Evolutionary conservation across 2,329 filamentous ascomycete genomes (phyloP), one percentile per base, ranked within the genome.

Genomic region (Paraconiothyrium brasiliense): DNA sequence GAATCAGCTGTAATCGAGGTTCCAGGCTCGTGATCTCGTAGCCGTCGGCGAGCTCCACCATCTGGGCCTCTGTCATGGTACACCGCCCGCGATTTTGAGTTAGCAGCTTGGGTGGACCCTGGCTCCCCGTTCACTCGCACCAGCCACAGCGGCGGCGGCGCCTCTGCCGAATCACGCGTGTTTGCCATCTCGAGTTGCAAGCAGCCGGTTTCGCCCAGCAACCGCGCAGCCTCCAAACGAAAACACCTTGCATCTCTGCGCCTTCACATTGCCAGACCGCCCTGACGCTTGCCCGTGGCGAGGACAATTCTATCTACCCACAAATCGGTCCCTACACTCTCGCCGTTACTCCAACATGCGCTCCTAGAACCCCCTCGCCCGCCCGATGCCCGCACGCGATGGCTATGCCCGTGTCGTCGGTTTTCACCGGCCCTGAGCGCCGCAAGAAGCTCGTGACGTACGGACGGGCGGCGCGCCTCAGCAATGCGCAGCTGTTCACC

Each of bases 381-480:
- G 41, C 59, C 64, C 63, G 51, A 63, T 59, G 43, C n/a, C 56
- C 57, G 22, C 65, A 55, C 49, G 43, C 51, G 39, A 75, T 74
- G 70, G 67, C 69, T 14, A 65, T 70, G 24, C 65, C 61, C 55
- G 73, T 73, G 71, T 65, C 74, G 34, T 69, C 73, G 27, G 64
- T 67, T 9, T 75, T 71, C 37, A 73, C 70, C 14, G 63, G 71
- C 9, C 66, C 72, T n/a, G 72, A 76, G 54, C 71, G 73, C 58
- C 75, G 76, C 58, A 79, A 78, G 69, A 78, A 75, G 60, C 60
- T 75, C 43, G 69, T 78, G 11, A 81, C 78, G 8, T 81, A 81
- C 58, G 78, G 78, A 54, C 78, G 76, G 64, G 55, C 72, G 20
- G 69, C 74, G 59, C 76, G 77, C 51, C 65, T 65, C 6, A 50